These are phyloP conservation scores for Cyberlindnera subsufficiens DNA, from an alignment of 805 yeast genomes.

Conservation along the genomic window DNA sequence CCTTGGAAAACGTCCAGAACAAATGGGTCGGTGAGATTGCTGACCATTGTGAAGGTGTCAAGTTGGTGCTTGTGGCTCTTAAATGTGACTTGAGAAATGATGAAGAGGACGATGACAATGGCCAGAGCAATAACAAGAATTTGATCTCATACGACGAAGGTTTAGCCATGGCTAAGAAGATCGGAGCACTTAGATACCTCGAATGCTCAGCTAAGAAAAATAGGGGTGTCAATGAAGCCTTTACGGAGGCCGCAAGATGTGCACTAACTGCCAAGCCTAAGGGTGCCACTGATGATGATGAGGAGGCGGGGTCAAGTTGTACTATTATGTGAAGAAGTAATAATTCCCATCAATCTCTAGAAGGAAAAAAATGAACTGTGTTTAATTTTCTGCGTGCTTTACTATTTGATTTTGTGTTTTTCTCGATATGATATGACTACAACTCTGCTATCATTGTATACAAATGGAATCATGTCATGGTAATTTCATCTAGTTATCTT, in stretches of 20 bases:
- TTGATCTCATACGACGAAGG: conserved; percentile 91
- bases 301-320: conserved; percentile 29
- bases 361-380: no score
- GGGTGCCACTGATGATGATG: conserved; percentile 49
- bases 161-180: conserved; percentile 80
- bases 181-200: conserved; percentile 90
- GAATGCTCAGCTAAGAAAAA: conserved; percentile 97
- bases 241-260: conserved; percentile 97
- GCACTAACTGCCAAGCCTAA: conserved; percentile 86
- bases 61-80: conserved; percentile 86
- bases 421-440: not conserved
- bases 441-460: not conserved
- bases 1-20: conserved; percentile 88
- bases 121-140: conserved; percentile 33
- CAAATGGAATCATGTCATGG: no score
- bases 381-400: not conserved
- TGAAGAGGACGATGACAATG: conserved; percentile 41
- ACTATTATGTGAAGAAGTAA: conserved; percentile 30
- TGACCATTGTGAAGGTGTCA: conserved; percentile 95
- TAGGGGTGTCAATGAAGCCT: conserved; percentile 98
- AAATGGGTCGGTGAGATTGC: conserved; percentile 97
- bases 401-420: not conserved
- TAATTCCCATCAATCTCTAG: no score
- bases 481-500: conserved; percentile 15
- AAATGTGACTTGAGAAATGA: conserved; percentile 86